A percentile compares a stretch with the other conserved stretches of the same genome.
phyloP scores from a whole-genome alignment of 208 protist genomes.

The Leishmania major region DNA sequence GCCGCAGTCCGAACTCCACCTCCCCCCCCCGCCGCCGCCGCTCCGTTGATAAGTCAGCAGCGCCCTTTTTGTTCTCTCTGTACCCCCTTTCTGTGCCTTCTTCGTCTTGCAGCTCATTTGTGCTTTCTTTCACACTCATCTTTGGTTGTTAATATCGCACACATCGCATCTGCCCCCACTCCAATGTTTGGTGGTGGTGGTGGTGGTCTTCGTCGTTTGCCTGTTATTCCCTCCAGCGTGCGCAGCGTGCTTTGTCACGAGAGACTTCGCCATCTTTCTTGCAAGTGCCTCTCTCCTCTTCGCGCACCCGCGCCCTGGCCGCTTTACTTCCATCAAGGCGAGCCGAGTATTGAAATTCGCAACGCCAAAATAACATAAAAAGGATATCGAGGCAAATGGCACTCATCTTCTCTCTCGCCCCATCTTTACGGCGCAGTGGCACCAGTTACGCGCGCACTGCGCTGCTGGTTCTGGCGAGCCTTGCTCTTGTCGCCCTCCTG shows the following conservation, averaged over 20 bases:
- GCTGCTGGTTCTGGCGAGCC: background rate
- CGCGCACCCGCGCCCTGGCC: background rate
- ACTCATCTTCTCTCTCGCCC: background rate
- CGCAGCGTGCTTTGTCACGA: background rate
- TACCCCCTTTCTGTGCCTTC: background rate
- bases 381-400: background rate
- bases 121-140: background rate
- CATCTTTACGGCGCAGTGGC: background rate
- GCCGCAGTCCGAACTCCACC: background rate
- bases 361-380: background rate
- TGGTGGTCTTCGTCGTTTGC: background rate
- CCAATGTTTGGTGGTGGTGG: background rate
- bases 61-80: background rate
- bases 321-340: background rate
- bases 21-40: background rate
- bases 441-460: background rate
- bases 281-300: background rate
- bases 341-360: background rate
- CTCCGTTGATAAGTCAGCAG: slow-evolving; percentile 1
- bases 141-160: background rate
- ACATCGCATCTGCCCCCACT: background rate
- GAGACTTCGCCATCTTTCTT: background rate
- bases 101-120: background rate
- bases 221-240: background rate
- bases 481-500: slow-evolving; percentile 5